Evolutionary conservation across 2,329 filamentous ascomycete genomes (phyloP), one percentile per base, ranked within the genome.

Genomic region (Lasiodiplodia hormozganensis): DNA sequence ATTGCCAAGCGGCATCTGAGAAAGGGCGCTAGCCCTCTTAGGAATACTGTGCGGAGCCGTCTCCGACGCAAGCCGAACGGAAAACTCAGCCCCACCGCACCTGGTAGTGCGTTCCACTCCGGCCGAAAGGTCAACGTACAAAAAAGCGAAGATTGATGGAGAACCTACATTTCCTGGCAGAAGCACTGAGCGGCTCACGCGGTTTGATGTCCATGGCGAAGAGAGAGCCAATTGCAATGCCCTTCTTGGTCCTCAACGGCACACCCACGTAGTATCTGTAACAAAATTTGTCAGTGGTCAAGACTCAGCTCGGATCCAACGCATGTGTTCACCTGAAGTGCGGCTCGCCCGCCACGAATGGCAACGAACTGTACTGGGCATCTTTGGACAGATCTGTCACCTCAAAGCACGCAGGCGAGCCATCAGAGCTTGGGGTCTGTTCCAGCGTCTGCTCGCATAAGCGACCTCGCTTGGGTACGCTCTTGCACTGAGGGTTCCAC

Each of bases 401-500:
- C 53, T 80, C 78, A 65, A 77, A 77, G 85, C 81, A 82, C 16
- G 76, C 75, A 7, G 77, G 75, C 23, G 78, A 73, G 11, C 75
- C 75, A 23, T 74, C 72, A 47, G 67, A 36, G 14, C 68, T 47
- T 47, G 73, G 68, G 7, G 67, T 57, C 6, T 73, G 64, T 6
- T 72, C 68, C 47, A 77, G 70, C 10, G 76, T 75, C 65, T 77
- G 71, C 70, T 79, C 77, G 68, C 78, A 81, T 8, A 80, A 71
- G 25, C 75, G 72, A 8, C 76, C 75, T 4, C 72, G 72, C 69
- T 79, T 78, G 4, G 77, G 73, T 14, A 80, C 74, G n/a, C 74
- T 73, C 28, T 74, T 71, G 64, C 76, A 76, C 73, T 75, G 51
- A 8, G 2, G 8, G 18, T 47, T 18, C 18, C 43, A 21, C 4